Evolutionary conservation across 2,329 filamentous ascomycete genomes (phyloP), one percentile per base, ranked within the genome.

Genomic region (Aspergillus puulaauensis): DNA sequence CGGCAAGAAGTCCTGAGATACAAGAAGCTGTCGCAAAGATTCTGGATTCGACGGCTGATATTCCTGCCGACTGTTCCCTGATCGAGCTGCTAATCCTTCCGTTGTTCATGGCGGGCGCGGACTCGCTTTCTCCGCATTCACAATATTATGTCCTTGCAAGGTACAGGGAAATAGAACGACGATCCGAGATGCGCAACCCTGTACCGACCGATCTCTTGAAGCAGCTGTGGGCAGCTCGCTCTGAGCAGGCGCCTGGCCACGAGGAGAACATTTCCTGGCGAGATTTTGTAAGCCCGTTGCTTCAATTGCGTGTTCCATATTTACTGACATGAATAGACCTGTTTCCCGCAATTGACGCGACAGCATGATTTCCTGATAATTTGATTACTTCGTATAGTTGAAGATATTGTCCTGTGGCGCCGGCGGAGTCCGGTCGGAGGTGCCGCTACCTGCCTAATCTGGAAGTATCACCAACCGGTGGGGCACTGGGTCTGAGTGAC

Each of bases 311-410:
- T 19, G 2, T 19, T 19, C 19, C 19, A 2, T 19, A 11, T 15
- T 6, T 19, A 39, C 57, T 60, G 19, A 56, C 50, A 35, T 3
- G 6, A 35, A 1, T 43, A 71, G 69, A 67, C 69, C 23, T 63
- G 65, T 8, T 63, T 52, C 7, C 57, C 68, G 0, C 61, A 52
- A 27, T 56, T 66, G 12, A 48, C 57, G 8, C 66, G 61, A 11
- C 68, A 68, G 21, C 68, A 71, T 54, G 69, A 71, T 39, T 71
- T 69, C 57, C 57, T 71, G 3, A 70, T 71, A 15, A 70, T 71
- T 43, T 70, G 43, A 35, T 27, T 15, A 15, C 12, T 3, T 11
- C 5, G 14, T 37, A 37, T 15, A 14, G 12, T 37, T 37, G 35
- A 37, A 37, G 27, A 31, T 31, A 11, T 31, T 31, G 23, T 24